A percentile compares a stretch with the other conserved stretches of the same genome.
phyloP scores from a whole-genome alignment of 2,329 filamentous ascomycete species.

The Clathrospora elynae region DNA sequence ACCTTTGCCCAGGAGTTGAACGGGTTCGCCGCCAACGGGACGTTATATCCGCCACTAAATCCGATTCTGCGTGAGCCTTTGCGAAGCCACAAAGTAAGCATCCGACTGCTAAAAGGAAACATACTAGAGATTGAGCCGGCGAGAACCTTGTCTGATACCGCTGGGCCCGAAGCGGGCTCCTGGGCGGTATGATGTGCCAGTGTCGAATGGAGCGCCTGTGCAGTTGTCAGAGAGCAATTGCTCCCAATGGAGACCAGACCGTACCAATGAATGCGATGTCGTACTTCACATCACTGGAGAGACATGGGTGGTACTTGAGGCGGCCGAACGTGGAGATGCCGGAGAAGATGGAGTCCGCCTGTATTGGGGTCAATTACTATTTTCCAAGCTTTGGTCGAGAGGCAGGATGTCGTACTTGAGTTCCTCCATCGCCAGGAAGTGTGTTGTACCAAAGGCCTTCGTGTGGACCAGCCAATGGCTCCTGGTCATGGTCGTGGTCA shows the following conservation, averaged over 20 bases:
- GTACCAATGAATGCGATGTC: slow-evolving; percentile 85
- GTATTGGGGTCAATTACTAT: slow-evolving; percentile 21
- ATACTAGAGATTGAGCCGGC: slow-evolving; percentile 85
- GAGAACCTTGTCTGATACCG: slow-evolving; percentile 83
- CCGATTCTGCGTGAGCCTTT: slow-evolving; percentile 58
- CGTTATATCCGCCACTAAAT: slow-evolving; percentile 82
- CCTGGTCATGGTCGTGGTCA: slow-evolving; percentile 62
- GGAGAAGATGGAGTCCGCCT: slow-evolving; percentile 88
- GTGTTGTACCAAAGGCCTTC: slow-evolving; percentile 81
- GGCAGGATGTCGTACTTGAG: slow-evolving; percentile 62
- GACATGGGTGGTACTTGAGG: slow-evolving; percentile 76
- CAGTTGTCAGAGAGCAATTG: slow-evolving; percentile 11
- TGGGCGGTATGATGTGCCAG: slow-evolving; percentile 81
- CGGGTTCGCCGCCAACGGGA: slow-evolving; percentile 77
- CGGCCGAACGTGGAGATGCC: slow-evolving; percentile 86
- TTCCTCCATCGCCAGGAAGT: slow-evolving; percentile 81
- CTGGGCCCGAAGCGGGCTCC: slow-evolving; percentile 84
- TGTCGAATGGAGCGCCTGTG: slow-evolving; percentile 79
- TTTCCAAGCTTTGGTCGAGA: background rate
- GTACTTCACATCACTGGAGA: slow-evolving; percentile 72
- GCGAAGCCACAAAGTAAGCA: slow-evolving; percentile 40
- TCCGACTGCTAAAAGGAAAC: slow-evolving; percentile 51
- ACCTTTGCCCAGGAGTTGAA: slow-evolving; percentile 82
- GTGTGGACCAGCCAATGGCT: slow-evolving; percentile 69
- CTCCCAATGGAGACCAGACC: slow-evolving; percentile 11